Evolutionary conservation across 164 flowering plant genomes (phyloP), one percentile per base, ranked within the genome.

Genomic region (Aristolochia contorta): DNA sequence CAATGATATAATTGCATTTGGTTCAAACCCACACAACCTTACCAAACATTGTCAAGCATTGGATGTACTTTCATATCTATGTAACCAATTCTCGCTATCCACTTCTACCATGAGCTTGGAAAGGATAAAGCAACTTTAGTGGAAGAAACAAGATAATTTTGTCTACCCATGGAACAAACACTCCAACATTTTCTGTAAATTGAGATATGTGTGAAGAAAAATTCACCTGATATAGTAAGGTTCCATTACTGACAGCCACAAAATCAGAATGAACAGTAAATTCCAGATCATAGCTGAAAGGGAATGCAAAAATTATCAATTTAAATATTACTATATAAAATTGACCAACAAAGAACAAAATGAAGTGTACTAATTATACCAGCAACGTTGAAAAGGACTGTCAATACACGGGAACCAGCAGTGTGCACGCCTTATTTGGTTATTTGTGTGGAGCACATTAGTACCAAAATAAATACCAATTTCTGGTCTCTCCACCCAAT

Each of bases 371-470:
- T 20, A 48, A 61, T 12, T 61, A 63, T 77, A 93, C 96, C 96
- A 79, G 83, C 97, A 91, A 33, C 82, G 75, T 66, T 91, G 97
- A 24, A 67, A 76, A 68, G 46, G 62, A 57, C 78, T 84, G 67
- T 94, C 96, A 63, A 84, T 74, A 64, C 99, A 91, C 67, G 99
- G 99, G 71, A 94, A 94, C 99, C 99, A 91, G 74, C 97, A 91
- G 48, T 77, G 79, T 21, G 99, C 92, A 56, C 97, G 91, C 75
- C 99, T 79, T 62, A 86, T 77, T 71, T 93, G 99, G 69, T 78
- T 94, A 77, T 94, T 83, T 55, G 96, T 87, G 60, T 84, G 87
- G 49, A 91, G 59, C 60, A 85, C 75, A 64, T 82, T 72, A 53
- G 67, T 78, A 57, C 75, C 71, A 66, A 91, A 84, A 72, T 88